Percentiles rank a stretch among this genome's conserved stretches.
Evolutionary conservation across 257 asterid genomes (phyloP).

Genomic region (Echium plantagineum): DNA sequence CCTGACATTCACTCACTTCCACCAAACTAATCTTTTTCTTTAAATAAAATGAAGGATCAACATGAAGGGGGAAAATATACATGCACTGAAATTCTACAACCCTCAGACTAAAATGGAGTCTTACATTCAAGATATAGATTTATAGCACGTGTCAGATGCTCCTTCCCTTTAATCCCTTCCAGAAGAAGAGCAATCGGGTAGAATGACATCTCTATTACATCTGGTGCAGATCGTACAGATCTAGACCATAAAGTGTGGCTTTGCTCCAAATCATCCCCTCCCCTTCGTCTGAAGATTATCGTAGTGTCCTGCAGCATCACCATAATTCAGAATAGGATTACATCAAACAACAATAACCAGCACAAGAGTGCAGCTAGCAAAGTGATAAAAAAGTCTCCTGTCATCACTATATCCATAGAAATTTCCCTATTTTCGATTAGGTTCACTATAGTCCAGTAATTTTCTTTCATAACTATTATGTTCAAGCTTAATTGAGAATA

Average conservation of each 20-base stretch:
- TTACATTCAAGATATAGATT: constrained; percentile 66
- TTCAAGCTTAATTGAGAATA: too few relatives aligned
- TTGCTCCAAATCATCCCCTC: constrained; percentile 87
- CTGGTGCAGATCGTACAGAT: constrained; percentile 67
- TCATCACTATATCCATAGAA: not conserved
- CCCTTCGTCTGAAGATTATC: constrained; percentile 73
- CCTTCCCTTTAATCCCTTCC: constrained; percentile 59
- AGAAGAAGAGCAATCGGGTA: constrained; percentile 55
- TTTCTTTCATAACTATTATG: not conserved
- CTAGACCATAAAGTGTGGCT: constrained; percentile 64
- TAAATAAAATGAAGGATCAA: too few relatives aligned
- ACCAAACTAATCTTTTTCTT: not conserved
- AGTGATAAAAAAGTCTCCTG: not conserved
- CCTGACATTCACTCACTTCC: not conserved
- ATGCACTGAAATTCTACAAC: too few relatives aligned
- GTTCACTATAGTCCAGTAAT: not conserved
- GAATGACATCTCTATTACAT: constrained; percentile 80
- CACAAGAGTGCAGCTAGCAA: not conserved
- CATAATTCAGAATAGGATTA: not conserved
- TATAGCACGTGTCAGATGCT: constrained; percentile 63
- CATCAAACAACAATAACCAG: not conserved
- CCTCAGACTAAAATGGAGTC: not conserved
- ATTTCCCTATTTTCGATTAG: not conserved
- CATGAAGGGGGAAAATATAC: too few relatives aligned
- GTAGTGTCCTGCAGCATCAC: constrained; percentile 61